Evolutionary conservation across 2,329 filamentous ascomycete species (phyloP).

Genomic region (Hypoxylon sp.): DNA sequence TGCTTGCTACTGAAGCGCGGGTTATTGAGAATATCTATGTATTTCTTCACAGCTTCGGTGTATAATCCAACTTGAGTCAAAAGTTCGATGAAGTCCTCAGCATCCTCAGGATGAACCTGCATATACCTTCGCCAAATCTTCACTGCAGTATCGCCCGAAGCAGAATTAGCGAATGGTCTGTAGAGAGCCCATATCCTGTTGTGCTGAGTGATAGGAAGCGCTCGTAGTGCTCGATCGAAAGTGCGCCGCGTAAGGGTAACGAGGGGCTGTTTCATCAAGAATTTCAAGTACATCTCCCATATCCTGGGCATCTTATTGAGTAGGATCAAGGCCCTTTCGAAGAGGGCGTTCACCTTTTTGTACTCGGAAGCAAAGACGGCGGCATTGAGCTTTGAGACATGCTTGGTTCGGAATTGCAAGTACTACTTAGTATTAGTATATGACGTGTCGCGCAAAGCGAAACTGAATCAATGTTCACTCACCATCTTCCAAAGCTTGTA

Average conservation of each 20-base stretch:
- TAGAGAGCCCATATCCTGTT: constrained; percentile 96
- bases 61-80: constrained; percentile 85
- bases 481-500: constrained; percentile 99
- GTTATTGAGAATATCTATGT: constrained; percentile 93
- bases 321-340: constrained; percentile 91
- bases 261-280: constrained; percentile 91
- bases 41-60: constrained; percentile 90
- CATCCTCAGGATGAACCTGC: constrained; percentile 95
- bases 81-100: constrained; percentile 94
- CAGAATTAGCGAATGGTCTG: constrained; percentile 90
- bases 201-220: constrained; percentile 94
- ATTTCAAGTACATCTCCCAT: constrained; percentile 97
- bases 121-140: constrained; percentile 97
- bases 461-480: constrained; percentile 46
- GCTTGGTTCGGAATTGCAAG: constrained; percentile 84
- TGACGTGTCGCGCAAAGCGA: constrained; percentile 24
- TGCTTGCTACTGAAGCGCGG: constrained; percentile 91
- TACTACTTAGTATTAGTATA: constrained; percentile 69
- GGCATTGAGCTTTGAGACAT: constrained; percentile 86
- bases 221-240: constrained; percentile 92
- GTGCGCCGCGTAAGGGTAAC: constrained; percentile 88
- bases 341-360: constrained; percentile 93
- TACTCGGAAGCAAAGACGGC: constrained; percentile 85
- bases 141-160: constrained; percentile 89
- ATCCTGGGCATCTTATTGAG: constrained; percentile 99